These are phyloP conservation scores for Cordyceps javanica DNA, from an alignment of 2,329 filamentous ascomycete genomes.

Conservation along the genomic window DNA sequence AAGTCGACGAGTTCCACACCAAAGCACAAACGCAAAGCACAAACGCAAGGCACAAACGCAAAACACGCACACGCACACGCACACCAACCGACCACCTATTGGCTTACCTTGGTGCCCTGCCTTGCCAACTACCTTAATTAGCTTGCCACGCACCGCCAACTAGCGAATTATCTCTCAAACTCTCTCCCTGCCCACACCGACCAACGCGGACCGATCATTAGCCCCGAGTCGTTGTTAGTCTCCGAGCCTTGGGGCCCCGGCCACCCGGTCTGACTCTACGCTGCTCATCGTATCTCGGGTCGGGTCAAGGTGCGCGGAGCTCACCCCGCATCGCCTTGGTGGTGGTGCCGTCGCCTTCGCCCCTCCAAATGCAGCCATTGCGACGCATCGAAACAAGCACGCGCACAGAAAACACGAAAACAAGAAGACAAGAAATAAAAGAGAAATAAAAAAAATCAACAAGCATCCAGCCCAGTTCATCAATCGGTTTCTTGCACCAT, in stretches of 20 bases:
- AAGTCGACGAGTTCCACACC: no score
- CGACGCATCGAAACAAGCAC: no score
- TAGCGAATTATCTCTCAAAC: not conserved
- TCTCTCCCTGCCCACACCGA: not conserved
- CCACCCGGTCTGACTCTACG: conserved; percentile 8
- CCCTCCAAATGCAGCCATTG: no score
- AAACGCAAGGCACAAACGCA: no score
- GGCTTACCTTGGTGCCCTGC: no score
- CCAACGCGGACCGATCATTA: not conserved
- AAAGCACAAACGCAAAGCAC: no score
- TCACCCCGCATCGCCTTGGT: not conserved
- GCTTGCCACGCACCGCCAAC: not conserved
- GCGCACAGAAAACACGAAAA: no score
- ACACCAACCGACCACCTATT: no score
- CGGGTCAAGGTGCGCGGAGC: no score
- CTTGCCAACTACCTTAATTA: not conserved
- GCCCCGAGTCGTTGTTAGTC: not conserved
- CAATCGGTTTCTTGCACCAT: not conserved
- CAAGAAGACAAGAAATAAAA: not conserved
- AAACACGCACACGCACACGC: no score
- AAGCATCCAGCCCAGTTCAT: not conserved
- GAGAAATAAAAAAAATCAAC: not conserved
- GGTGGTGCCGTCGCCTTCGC: no score
- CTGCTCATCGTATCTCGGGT: not conserved
- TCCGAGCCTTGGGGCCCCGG: not conserved